Conservation (phyloP, 208 protist species). For the Trypanosoma avium region DNA sequence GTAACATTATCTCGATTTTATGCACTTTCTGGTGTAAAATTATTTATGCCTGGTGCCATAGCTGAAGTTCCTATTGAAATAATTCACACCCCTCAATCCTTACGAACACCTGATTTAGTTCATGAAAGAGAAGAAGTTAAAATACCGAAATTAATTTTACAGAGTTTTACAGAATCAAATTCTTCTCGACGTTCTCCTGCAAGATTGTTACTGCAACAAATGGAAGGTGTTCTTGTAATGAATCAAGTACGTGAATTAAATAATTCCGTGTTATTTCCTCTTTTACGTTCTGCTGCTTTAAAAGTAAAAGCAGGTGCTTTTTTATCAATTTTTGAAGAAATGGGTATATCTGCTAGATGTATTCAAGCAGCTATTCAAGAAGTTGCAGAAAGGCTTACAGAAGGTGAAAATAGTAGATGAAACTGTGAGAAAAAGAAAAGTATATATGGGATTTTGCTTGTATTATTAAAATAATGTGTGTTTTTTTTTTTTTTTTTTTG, state of each 20-base stretch:
- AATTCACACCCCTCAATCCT: conserved; percentile 41
- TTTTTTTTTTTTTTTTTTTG: conserved; percentile 7
- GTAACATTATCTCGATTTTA: conserved; percentile 58
- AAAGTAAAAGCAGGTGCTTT: conserved; percentile 84
- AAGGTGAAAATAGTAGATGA: conserved; percentile 44
- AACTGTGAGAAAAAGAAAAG: not conserved
- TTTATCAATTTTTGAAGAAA: conserved; percentile 70
- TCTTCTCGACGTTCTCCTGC: conserved; percentile 37
- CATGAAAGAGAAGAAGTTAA: conserved; percentile 9
- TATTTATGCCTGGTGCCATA: conserved; percentile 57
- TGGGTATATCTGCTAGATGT: conserved; percentile 49
- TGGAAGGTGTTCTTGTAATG: conserved; percentile 76
- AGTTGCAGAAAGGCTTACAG: conserved; percentile 54
- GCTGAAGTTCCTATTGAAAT: conserved; percentile 49
- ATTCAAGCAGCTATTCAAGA: conserved; percentile 63
- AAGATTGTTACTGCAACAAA: conserved; percentile 35
- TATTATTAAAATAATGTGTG: too few relatives aligned
- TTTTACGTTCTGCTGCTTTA: conserved; percentile 74
- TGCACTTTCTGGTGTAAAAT: conserved; percentile 39
- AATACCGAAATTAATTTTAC: conserved; percentile 22
- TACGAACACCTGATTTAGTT: conserved; percentile 9
- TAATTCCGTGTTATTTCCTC: conserved; percentile 53
- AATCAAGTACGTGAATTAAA: conserved; percentile 80
- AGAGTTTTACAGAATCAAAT: conserved; percentile 28
- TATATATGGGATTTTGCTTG: too few relatives aligned